Evolutionary conservation across 192 early-diverging fungal species (phyloP).

Genomic region (Coemansia sp.): DNA sequence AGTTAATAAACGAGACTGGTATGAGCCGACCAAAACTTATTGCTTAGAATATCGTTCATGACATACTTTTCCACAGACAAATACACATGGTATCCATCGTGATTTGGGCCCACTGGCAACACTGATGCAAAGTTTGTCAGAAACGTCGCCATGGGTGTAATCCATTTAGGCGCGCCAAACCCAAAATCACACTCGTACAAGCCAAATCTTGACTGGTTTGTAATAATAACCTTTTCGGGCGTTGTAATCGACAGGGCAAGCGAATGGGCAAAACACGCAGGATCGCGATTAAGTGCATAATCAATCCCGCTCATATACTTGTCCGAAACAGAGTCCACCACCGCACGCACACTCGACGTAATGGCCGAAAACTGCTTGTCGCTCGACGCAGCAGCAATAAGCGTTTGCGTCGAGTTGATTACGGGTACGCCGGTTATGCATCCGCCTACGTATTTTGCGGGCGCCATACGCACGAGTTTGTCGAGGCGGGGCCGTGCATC

Average conservation of each 20-base stretch:
- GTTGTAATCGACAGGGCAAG: slow-evolving; percentile 5
- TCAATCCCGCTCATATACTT: slow-evolving; percentile 8
- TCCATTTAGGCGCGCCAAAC: slow-evolving; percentile 18
- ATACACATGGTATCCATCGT: slow-evolving; percentile 18
- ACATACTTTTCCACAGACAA: slow-evolving; percentile 8
- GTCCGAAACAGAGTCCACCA: neutral
- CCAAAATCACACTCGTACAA: slow-evolving; percentile 31
- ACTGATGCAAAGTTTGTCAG: slow-evolving; percentile 12
- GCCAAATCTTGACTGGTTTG: slow-evolving; percentile 25
- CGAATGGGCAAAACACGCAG: slow-evolving; percentile 7
- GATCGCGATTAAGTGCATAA: neutral
- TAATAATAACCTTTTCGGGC: slow-evolving; percentile 5
- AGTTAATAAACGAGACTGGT: slow-evolving; percentile 8
- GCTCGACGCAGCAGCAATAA: neutral
- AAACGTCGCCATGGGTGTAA: slow-evolving; percentile 12
- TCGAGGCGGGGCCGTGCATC: slow-evolving; percentile 21
- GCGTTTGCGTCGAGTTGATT: neutral
- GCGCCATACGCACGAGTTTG: neutral
- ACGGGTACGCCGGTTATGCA: slow-evolving; percentile 11
- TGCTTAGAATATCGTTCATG: slow-evolving; percentile 13
- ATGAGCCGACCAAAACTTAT: slow-evolving; percentile 8
- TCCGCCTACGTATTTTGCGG: slow-evolving; percentile 10
- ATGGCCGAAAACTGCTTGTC: neutral
- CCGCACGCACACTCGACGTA: slow-evolving; percentile 2
- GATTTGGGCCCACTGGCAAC: neutral